Conservation (phyloP, 768 basidiomycete species). For the Tylopilus subfusipes region DNA sequence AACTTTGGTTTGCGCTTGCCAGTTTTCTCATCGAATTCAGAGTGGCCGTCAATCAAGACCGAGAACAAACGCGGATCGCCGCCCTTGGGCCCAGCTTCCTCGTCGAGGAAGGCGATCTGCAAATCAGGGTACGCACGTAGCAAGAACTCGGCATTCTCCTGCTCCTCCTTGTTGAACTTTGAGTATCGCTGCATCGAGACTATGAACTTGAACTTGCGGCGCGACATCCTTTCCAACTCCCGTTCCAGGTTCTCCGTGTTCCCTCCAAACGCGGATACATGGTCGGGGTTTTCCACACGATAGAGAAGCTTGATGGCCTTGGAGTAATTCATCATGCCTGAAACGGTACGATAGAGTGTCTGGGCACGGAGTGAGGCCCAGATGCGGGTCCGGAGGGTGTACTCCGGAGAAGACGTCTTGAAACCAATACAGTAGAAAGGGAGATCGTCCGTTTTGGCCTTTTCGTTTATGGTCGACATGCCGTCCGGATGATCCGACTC, state of each 20-base stretch:
- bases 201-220: slow-evolving; percentile 97
- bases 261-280: slow-evolving; percentile 93
- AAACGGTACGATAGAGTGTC: slow-evolving; percentile 97
- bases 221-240: slow-evolving; percentile 94
- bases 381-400: slow-evolving; percentile 97
- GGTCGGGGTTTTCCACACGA: slow-evolving; percentile 97
- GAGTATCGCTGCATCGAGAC: slow-evolving; percentile 99
- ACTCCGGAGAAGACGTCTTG: slow-evolving; percentile 98
- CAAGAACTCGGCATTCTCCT: slow-evolving; percentile 97
- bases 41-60: slow-evolving; percentile 94
- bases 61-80: slow-evolving; percentile 89
- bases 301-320: slow-evolving; percentile 99
- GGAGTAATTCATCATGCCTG: slow-evolving; percentile 99
- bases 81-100: slow-evolving; percentile 86
- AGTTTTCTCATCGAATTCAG: slow-evolving; percentile 84
- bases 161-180: slow-evolving; percentile 99
- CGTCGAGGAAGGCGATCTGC: slow-evolving; percentile 97
- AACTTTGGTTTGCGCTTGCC: slow-evolving; percentile 96
- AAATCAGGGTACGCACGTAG: slow-evolving; percentile 97
- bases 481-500: slow-evolving; percentile 67
- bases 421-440: slow-evolving; percentile 99
- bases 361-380: slow-evolving; percentile 99
- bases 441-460: slow-evolving; percentile 84
- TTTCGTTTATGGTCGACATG: slow-evolving; percentile 60
- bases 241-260: slow-evolving; percentile 95